Evolutionary conservation across 176 grass and related monocot genomes (phyloP), one percentile per base, ranked within the genome.

Genomic region (Secale cereale): DNA sequence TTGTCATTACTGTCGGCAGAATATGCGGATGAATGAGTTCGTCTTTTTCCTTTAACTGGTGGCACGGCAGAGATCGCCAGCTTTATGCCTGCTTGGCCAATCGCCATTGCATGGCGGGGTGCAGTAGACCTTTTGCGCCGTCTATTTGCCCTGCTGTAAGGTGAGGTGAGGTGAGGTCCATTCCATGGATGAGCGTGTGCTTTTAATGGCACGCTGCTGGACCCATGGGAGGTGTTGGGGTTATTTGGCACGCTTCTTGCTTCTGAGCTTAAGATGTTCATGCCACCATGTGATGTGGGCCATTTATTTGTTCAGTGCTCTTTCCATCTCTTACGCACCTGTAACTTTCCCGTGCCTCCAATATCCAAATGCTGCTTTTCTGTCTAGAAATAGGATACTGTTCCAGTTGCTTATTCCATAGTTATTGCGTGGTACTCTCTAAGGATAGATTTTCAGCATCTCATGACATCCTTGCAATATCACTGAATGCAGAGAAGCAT

Each of bases 401-500:
- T 74, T 48, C 40, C 70, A 29, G 14, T 74, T 74, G 25, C 70
- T 10, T 72, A 8, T 46, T 81, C 40, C 36, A 3, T 65, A 31
- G 57, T 79, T 26, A 60, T 69, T 81, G 19, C 65, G 28, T n/a
- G 57, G 16, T 57, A 86, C n/a, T n/a, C n/a, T 28, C 66, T 46
- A 79, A 27, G 7, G 52, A 1, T 30, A 36, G n/a, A 40, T 37
- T 85, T 59, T 48, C n/a, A 46, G 83, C 56, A 74, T 22, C 60
- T 84, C 48, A 78, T 86, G 75, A 36, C 65, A 65, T 25, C 50
- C 1, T 70, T 80, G 52, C 9, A 70, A 79, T 66, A 35, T 61
- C 41, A 52, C 64, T 26, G 80, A 82, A 54, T 85, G 87, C 91
- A 98, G 96, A 95, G 96, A 59, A 98, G 93, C 74, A 46, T 98